Base-by-base conservation (phyloP, 352 stramenopile species). In the Albugo laibachii region DNA sequence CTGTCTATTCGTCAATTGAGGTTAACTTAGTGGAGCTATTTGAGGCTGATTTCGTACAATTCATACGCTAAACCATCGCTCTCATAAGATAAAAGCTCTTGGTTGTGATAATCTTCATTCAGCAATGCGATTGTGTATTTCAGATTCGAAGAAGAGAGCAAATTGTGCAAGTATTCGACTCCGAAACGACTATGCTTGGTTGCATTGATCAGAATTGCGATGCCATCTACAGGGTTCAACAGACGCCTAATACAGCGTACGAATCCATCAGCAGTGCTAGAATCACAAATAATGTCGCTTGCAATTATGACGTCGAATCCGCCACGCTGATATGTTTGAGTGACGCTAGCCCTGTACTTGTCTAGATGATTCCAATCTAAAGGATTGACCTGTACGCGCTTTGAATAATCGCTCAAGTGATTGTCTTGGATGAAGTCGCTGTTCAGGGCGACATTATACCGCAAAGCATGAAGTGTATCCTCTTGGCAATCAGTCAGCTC, bases 241-340 rank as follows among this genome's bases (percentile, higher is more conserved):
- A 79, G 73, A 18, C 80, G 57, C 13, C 62, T 66, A 20, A 92
- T 63, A 36, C 87, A 75, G 34, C 74, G 72, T 18, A 86, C 47
- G 45, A 92, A 92, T n/a, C 78, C 78, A 57, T 92, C 78, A 19
- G 78, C 78, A 3, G 78, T 92, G 55, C 66, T 83, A 2, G 78
- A 71, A 40, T 92, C 78, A 53, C 78, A 92, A 44, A 92, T 92
- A 55, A 92, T 87, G 48, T 92, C 78, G 47, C 75, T 83, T 11
- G 69, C 78, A 45, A 92, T 84, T 15, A 92, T 63, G 6, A 88
- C 59, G 49, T 92, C 65, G n/a, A 84, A 61, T 45, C 75, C 38
- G 3, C 20, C 38, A 10, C 16, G 38, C 16, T 43, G 3, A 43
- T 24, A 8, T 24, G 38, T 8, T 43, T 61, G 54, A 45, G 61